Evolutionary conservation across 352 stramenopile species (phyloP), one percentile per base, ranked within the genome.

Genomic region (Pythium angustatum): DNA sequence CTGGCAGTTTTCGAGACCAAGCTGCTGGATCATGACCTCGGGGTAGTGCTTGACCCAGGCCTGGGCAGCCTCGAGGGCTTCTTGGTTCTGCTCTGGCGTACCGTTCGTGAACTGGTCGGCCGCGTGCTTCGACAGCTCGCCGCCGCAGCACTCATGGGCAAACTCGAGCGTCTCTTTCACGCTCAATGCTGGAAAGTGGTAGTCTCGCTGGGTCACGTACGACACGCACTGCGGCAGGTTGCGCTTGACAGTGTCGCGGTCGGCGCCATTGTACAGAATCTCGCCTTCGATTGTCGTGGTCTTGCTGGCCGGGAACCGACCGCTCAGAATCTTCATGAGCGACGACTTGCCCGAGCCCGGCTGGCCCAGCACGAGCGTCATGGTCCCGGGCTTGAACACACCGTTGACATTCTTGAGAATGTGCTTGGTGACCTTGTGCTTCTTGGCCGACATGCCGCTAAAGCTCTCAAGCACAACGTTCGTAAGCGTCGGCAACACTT

Each of bases 341-440:
- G 82, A 73, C 12, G 78, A 78, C 64, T 88, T 86, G 62, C 77
- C 79, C 4, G 79, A 85, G 11, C 70, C 71, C 0, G 76, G 78
- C 62, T 87, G 76, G 6, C 78, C 80, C n/a, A 87, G 63, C n/a
- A 89, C 64, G 28, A 89, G 75, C 41, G 80, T 89, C 57, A 86
- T 66, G 5, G 74, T 85, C 17, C 80, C 76, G 2, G 79, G 77
- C 33, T 77, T 72, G 63, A 88, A 87, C 36, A 68, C 65, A 0
- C 77, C 79, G 22, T 64, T 81, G 1, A 85, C 60, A 30, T 77
- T 71, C 5, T 79, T 64, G 4, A 88, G 47, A 31, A 88, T 84
- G 36, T 78, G 45, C 34, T 84, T 85, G 19, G 45, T 73, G n/a
- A 82, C 69, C 28, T 70, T 66, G 51, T 76, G 72, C 65, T 82